Evolutionary conservation across 2,329 filamentous ascomycete genomes (phyloP).

Genomic region (Pseudodiploospora longispora): DNA sequence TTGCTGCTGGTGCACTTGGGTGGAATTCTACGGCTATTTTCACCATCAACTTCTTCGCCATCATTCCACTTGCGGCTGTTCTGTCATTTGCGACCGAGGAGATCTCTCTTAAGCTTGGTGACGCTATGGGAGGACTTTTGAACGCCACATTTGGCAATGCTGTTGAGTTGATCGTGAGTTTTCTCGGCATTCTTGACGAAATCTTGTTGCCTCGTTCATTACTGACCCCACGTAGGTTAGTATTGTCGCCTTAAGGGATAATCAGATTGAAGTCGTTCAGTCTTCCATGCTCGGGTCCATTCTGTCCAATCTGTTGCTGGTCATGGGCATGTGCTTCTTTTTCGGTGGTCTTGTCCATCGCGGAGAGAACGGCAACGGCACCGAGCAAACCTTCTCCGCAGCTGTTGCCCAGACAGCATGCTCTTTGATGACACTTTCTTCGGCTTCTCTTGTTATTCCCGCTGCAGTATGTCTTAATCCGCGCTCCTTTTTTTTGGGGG

Average conservation of each 20-base stretch:
- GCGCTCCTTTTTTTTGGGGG: background rate
- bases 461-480: conserved; percentile 45
- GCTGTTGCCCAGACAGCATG: conserved; percentile 71
- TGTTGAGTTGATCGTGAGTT: conserved; percentile 65
- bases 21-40: conserved; percentile 65
- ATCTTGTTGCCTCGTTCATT: background rate
- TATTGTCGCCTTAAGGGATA: conserved; percentile 77
- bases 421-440: conserved; percentile 67
- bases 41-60: conserved; percentile 71
- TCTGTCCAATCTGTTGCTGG: conserved; percentile 85
- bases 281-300: conserved; percentile 96
- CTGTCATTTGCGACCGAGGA: conserved; percentile 74
- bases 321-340: conserved; percentile 73
- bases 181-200: background rate
- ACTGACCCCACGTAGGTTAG: conserved; percentile 56
- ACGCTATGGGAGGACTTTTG: conserved; percentile 64
- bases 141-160: conserved; percentile 76
- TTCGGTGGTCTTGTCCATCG: conserved; percentile 61
- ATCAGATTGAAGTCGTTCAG: conserved; percentile 93
- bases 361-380: conserved; percentile 46
- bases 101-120: conserved; percentile 62
- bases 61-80: conserved; percentile 66
- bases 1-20: conserved; percentile 52
- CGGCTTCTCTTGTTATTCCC: conserved; percentile 71
- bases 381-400: conserved; percentile 64